Evolutionary conservation across 2,329 filamentous ascomycete genomes (phyloP), one percentile per base, ranked within the genome.

Genomic region (Pyrenophora seminiperda): DNA sequence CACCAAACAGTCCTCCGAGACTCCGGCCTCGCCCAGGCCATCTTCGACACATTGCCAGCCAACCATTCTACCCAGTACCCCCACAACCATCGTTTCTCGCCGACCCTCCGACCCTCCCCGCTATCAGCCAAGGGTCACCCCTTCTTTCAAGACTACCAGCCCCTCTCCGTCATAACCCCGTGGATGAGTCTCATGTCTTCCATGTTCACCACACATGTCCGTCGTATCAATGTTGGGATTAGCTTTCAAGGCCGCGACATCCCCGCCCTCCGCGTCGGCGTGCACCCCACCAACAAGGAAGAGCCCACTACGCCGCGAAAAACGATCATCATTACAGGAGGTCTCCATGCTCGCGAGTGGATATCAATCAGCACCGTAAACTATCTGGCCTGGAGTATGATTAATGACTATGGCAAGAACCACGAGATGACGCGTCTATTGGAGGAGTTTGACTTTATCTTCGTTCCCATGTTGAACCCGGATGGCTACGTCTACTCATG

Each of bases 401-500:
- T 96, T 63, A 92, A 89, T 1, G 83, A 85, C 4, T 95, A 93
- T 71, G 89, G 89, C 53, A 90, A 90, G 82, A 74, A 81, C 66
- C 55, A 81, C 77, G 73, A 74, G 10, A 86, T 95, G 45, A 92
- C 89, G 15, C 87, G 86, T 53, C 79, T 97, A 7, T 81, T 99
- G 3, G 81, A 94, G 56, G 81, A 88, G 46, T 96, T 93, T 66
- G 92, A 97, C 72, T 86, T 95, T 62, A 80, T 97, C 36, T 88
- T 97, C 62, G 82, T 97, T 18, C 94, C 94, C 0, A 90, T 90
- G 0, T 75, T 94, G 50, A 99, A 99, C 68, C 91, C 93, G 0
- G 94, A 99, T 71, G 94, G 94, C 22, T 95, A 97, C 67, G 87
- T 91, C 57, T 97, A 96, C 73, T 91, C 90, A 0, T 97, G 93